Percentiles rank a stretch among this genome's conserved stretches.
These are phyloP conservation scores for Aspergillus fischeri DNA, from an alignment of 2,329 filamentous ascomycete species.

Conservation along the genomic window DNA sequence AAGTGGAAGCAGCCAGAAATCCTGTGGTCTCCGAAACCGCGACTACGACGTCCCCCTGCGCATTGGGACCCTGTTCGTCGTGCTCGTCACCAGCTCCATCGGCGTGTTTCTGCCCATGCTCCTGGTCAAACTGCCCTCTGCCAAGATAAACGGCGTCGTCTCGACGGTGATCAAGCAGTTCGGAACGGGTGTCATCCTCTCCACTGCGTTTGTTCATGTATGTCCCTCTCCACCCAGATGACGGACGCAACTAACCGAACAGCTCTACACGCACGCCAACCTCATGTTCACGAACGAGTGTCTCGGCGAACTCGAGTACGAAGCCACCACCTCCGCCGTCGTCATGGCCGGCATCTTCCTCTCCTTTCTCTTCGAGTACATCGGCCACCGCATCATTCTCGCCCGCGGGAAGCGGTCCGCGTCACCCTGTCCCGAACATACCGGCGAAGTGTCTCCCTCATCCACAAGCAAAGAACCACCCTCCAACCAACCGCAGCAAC, in stretches of 20 bases:
- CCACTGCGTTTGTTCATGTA: slow-evolving; percentile 40
- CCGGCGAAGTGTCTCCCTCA: not conserved
- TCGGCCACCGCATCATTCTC: slow-evolving; percentile 56
- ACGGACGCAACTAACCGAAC: not conserved
- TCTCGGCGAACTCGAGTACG: slow-evolving; percentile 62
- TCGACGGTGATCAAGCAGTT: slow-evolving; percentile 65
- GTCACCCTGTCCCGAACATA: slow-evolving; percentile 8
- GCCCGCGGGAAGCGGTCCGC: slow-evolving; percentile 10
- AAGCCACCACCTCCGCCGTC: slow-evolving; percentile 65
- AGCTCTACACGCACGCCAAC: slow-evolving; percentile 68
- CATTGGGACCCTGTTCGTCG: slow-evolving; percentile 68
- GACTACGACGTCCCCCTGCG: slow-evolving; percentile 66
- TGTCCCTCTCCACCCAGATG: slow-evolving; percentile 2
- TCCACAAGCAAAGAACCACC: slow-evolving; percentile 3
- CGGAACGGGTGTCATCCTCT: slow-evolving; percentile 38
- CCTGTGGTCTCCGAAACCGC: slow-evolving; percentile 49
- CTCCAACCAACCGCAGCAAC: slow-evolving; percentile 1
- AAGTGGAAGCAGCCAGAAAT: slow-evolving; percentile 22
- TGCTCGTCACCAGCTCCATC: slow-evolving; percentile 64
- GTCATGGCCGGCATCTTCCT: slow-evolving; percentile 71
- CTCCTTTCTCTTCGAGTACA: slow-evolving; percentile 67
- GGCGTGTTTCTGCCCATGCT: slow-evolving; percentile 67
- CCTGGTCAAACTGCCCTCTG: slow-evolving; percentile 54
- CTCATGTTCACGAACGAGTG: slow-evolving; percentile 71
- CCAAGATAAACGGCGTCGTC: slow-evolving; percentile 40